Base-by-base conservation (phyloP, 148 eudicot genomes). In the Tetragonia tetragonoides region DNA sequence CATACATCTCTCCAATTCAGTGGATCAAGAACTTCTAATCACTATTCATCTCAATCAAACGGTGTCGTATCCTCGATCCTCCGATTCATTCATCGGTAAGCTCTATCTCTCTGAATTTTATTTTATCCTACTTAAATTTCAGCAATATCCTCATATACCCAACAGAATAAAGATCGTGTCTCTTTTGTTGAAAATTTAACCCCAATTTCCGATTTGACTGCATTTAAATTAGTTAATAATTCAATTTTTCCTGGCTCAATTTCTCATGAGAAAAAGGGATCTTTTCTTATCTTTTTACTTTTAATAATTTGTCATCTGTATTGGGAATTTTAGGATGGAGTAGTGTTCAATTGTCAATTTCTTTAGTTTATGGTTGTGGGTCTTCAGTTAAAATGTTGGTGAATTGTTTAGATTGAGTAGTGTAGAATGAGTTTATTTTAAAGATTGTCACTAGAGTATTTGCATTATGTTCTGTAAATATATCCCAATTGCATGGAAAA, bases 21-120 rank as follows among this genome's bases (percentile, higher is more conserved):
- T 12, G 7, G 61, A 49, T 71, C 74, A 14, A 28, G 34, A 28
- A 8, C 74, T 49, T 71, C 61, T 68, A 6, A 49, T 71, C 61
- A 71, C 12, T 68, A 2, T 20, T 71, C 42, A 71, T 6, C 60
- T 71, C 61, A 71, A 71, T 71, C 61, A 17, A 15, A 53, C 61
- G 74, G 74, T 71, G 41, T 71, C 37, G 18, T 46, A 21, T 69
- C 18, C 57, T 69, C 57, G 28, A 3, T 68, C 71, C 20, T 68
- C 73, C 57, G 57, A 69, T 69, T 38, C n/a, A 34, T 49, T 57
- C 3, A 3, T 71, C 74, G 74, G 74, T 71, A 3, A 53, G 61
- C 51, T 16, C 12, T 71, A 57, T 70, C 73, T 23, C 60, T 28
- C 56, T 49, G 5, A 41, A 24, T 70, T 17, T 10, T 60, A n/a